phyloP scores from a whole-genome alignment of 129 eudicot genomes.

The Artemisia argyi region DNA sequence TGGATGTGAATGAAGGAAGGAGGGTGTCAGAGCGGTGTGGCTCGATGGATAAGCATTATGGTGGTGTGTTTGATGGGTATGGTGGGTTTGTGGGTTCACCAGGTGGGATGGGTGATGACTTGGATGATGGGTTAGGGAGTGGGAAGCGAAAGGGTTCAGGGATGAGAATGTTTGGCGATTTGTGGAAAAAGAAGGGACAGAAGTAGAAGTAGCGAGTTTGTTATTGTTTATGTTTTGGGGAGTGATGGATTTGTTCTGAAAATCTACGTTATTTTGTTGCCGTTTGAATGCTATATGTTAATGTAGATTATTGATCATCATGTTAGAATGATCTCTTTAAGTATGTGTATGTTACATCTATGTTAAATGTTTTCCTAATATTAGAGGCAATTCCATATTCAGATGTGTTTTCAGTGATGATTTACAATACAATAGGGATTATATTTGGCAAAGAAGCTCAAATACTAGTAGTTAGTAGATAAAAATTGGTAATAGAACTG shows the following conservation, averaged over 20 bases:
- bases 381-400: not conserved
- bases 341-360: slow-evolving; percentile 24
- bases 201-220: slow-evolving; percentile 33
- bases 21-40: slow-evolving; percentile 73
- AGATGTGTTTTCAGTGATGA: not conserved
- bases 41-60: slow-evolving; percentile 77
- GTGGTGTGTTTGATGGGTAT: slow-evolving; percentile 51
- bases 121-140: slow-evolving; percentile 54
- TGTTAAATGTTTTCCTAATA: not conserved
- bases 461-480: not conserved
- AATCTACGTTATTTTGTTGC: slow-evolving; percentile 18
- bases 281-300: slow-evolving; percentile 23
- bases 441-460: not conserved
- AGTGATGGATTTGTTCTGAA: slow-evolving; percentile 23
- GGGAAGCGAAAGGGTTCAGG: slow-evolving; percentile 86
- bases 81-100: slow-evolving; percentile 68
- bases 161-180: slow-evolving; percentile 83
- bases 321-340: slow-evolving; percentile 19
- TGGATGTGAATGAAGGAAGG: slow-evolving; percentile 50
- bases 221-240: slow-evolving; percentile 4
- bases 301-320: slow-evolving; percentile 34
- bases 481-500: not conserved
- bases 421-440: not conserved
- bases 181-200: slow-evolving; percentile 92
- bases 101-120: slow-evolving; percentile 43